Evolutionary conservation across 2,329 filamentous ascomycete genomes (phyloP), one percentile per base, ranked within the genome.

Genomic region (Talaromyces sp.): DNA sequence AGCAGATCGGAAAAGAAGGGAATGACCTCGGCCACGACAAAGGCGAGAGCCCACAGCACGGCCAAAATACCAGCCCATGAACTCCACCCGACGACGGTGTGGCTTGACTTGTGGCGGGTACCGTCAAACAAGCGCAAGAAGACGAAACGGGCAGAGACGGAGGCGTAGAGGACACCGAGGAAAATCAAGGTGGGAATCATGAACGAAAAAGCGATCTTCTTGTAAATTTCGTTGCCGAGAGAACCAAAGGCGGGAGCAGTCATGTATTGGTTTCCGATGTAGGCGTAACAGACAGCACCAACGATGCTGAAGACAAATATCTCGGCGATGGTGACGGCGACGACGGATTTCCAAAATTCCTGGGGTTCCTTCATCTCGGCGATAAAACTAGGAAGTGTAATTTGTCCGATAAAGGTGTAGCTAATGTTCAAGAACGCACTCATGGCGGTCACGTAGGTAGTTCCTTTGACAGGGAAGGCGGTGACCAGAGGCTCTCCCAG

Each of bases 121-220:
- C 87, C 87, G 61, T 89, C 86, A 76, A 96, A 96, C 18, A 95
- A 72, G 65, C 91, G 90, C 84, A 96, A 96, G 80, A 96, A 96
- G 70, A 97, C 81, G 78, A 97, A 96, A 33, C 93, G 89, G 0
- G 90, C 89, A 4, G 91, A 93, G 1, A 97, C 91, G 0, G 91
- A 95, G 14, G 93, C 92, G 73, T 97, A 97, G 18, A 97, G 77
- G 0, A 96, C 91, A 7, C 93, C 93, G 4, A 97, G 78, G 80
- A 97, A 97, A 71, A 97, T 92, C 66, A 97, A 83, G 0, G 93
- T 97, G 0, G 93, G 93, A 34, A 97, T 89, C 92, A 96, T 96
- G 80, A 97, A 96, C 12, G 89, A 92, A 76, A 96, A 97, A 0
- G 91, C 85, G 2, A 95, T 83, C 79, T 96, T 96, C 79, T 95